Percentiles rank a stretch among this genome's conserved stretches.
Conservation (phyloP, 257 asterid genomes). For the Prunella vulgaris region DNA sequence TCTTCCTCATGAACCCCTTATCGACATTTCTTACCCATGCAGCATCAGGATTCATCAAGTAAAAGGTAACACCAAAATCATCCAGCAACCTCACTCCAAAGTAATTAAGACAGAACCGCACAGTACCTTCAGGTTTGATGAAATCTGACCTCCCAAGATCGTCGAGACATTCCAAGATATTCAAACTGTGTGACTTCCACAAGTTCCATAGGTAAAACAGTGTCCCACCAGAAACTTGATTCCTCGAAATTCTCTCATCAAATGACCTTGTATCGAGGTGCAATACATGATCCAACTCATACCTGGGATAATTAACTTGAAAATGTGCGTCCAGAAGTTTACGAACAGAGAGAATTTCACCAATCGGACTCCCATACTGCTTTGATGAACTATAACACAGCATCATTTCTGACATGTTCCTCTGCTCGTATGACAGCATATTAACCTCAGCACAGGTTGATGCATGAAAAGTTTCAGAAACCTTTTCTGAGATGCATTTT, state of each 20-base stretch:
- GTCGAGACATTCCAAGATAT: conserved; percentile 32
- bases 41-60: conserved; percentile 45
- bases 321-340: conserved; percentile 46
- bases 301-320: conserved; percentile 18
- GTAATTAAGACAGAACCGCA: conserved; percentile 36
- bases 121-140: neutral
- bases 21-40: conserved; percentile 42
- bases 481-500: conserved; percentile 26
- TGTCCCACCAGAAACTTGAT: conserved; percentile 33
- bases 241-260: conserved; percentile 23
- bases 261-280: conserved; percentile 18
- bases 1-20: conserved; percentile 13
- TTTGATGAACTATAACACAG: conserved; percentile 21
- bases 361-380: conserved; percentile 11
- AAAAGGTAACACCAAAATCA: conserved; percentile 10
- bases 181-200: conserved; percentile 26
- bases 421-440: conserved; percentile 27
- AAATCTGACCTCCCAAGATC: conserved; percentile 19
- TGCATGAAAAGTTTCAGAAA: conserved; percentile 27
- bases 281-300: conserved; percentile 30
- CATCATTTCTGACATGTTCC: conserved; percentile 30
- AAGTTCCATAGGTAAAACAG: conserved; percentile 45
- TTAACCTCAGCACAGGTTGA: conserved; percentile 28
- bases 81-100: conserved; percentile 45
- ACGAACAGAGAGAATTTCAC: conserved; percentile 34